Evolutionary conservation across 1,139 yeast species (phyloP).

Genomic region (Scheffersomyces lignicola): DNA sequence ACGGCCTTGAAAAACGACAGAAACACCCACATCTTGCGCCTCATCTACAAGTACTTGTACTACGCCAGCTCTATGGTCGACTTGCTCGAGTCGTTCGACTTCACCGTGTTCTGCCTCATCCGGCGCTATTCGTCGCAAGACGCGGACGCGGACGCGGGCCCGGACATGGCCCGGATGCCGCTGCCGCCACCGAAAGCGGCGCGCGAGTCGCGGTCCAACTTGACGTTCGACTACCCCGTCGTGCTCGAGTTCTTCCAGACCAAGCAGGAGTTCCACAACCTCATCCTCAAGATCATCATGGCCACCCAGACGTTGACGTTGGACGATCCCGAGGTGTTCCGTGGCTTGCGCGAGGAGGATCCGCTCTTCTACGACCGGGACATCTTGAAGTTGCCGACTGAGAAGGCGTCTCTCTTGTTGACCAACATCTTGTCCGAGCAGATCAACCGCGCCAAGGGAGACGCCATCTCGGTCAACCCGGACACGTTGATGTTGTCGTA

Average conservation of each 20-base stretch:
- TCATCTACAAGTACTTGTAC: conserved; percentile 54
- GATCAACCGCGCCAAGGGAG: conserved; percentile 39
- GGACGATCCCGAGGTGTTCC: conserved; percentile 72
- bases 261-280: conserved; percentile 73
- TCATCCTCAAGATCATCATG: conserved; percentile 59
- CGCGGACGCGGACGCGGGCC: conserved; percentile 17
- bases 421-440: conserved; percentile 48
- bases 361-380: conserved; percentile 44
- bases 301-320: conserved; percentile 71
- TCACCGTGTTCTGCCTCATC: conserved; percentile 53
- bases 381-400: conserved; percentile 42
- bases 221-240: conserved; percentile 58
- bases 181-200: conserved; percentile 1
- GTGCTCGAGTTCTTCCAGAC: conserved; percentile 72
- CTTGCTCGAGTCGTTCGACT: conserved; percentile 60
- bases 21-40: conserved; percentile 52
- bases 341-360: conserved; percentile 60
- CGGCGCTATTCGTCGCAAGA: conserved; percentile 26
- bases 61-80: conserved; percentile 52
- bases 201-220: conserved; percentile 17
- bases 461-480: conserved; percentile 49
- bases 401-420: conserved; percentile 51
- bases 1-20: conserved; percentile 42
- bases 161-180: background rate
- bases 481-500: conserved; percentile 46